These are phyloP conservation scores for Boletus eberwhitei DNA, from an alignment of 768 basidiomycete genomes.

Conservation along the genomic window DNA sequence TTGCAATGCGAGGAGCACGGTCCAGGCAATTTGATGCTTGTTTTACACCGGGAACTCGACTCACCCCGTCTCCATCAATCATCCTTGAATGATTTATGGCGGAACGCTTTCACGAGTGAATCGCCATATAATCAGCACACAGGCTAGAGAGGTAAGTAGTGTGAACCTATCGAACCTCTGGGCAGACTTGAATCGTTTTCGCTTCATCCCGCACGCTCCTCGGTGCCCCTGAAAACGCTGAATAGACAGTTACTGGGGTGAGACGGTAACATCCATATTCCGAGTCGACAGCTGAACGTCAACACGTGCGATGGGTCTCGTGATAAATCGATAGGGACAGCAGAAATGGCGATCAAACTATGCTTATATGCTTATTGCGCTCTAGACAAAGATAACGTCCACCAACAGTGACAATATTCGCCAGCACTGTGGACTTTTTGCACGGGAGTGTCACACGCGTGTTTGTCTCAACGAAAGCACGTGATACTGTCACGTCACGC, in stretches of 20 bases:
- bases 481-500: conserved; percentile 12
- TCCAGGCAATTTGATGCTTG: not conserved
- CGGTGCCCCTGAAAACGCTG: not conserved
- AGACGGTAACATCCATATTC: not conserved
- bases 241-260: not conserved
- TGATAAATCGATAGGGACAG: not conserved
- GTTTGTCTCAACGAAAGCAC: not conserved
- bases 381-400: too few relatives aligned
- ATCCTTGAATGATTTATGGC: not conserved
- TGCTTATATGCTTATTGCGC: too few relatives aligned
- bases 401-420: too few relatives aligned
- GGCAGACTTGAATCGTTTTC: not conserved
- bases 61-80: not conserved
- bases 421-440: too few relatives aligned
- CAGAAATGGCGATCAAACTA: too few relatives aligned
- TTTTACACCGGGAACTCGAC: not conserved
- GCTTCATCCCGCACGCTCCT: not conserved
- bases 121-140: not conserved
- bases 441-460: too few relatives aligned
- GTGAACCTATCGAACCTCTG: not conserved
- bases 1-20: not conserved
- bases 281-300: not conserved
- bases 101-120: not conserved
- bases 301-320: too few relatives aligned
- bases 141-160: not conserved